A percentile compares a stretch with the other conserved stretches of the same genome.
Evolutionary conservation across 495 filamentous ascomycete genomes (phyloP).

Genomic region (Daldinia decipiens): DNA sequence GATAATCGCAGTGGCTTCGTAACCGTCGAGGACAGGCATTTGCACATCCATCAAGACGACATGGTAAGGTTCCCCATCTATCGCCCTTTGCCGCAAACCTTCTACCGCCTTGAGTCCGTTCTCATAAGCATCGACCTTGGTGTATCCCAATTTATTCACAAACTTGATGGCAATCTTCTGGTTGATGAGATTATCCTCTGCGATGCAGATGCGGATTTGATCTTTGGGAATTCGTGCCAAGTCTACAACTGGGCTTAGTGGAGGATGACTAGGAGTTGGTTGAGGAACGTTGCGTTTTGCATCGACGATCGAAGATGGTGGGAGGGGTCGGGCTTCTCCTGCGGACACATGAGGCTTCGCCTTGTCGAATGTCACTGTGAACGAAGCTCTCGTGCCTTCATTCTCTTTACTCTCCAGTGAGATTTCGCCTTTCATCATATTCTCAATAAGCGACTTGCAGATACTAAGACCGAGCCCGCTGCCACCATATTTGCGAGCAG

Average conservation of each 20-base stretch:
- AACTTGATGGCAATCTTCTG: conserved; percentile 92
- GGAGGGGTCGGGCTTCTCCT: conserved; percentile 57
- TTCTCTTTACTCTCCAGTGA: conserved; percentile 80
- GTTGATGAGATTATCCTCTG: conserved; percentile 92
- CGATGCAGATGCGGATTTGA: conserved; percentile 84
- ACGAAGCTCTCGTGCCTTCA: conserved; percentile 84
- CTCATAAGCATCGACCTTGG: conserved; percentile 80
- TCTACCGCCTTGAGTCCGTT: conserved; percentile 89
- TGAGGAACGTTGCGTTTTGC: conserved; percentile 53
- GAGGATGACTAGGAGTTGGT: conserved; percentile 52
- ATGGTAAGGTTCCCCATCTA: conserved; percentile 75
- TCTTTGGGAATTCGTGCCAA: conserved; percentile 75
- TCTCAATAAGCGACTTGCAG: conserved; percentile 93
- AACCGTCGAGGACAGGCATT: conserved; percentile 95
- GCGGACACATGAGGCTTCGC: conserved; percentile 64
- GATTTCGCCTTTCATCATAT: conserved; percentile 86
- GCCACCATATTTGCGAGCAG: conserved; percentile 87
- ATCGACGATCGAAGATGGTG: conserved; percentile 44
- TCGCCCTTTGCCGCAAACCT: conserved; percentile 75
- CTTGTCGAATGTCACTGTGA: conserved; percentile 84
- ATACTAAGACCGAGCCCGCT: conserved; percentile 91
- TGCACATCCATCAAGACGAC: conserved; percentile 95
- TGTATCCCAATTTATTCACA: conserved; percentile 82
- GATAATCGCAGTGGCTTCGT: conserved; percentile 85
- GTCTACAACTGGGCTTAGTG: conserved; percentile 66